Evolutionary conservation across 305 asterid genomes (phyloP), one percentile per base, ranked within the genome.

Genomic region (Fraxinus nigra): DNA sequence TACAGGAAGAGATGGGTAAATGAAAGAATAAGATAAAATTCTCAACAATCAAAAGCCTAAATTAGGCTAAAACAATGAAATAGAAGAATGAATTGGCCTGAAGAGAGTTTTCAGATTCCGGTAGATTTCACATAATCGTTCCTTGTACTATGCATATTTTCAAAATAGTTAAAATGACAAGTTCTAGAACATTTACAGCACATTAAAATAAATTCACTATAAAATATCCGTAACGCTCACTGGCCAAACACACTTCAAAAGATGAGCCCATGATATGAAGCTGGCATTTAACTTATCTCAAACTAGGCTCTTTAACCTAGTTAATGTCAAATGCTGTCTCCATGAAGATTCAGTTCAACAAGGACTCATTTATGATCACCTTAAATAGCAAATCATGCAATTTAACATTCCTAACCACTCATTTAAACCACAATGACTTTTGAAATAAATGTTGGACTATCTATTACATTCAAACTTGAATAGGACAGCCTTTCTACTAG

Each of bases 1-100:
- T 96, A 84, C 77, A 84, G 84, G 38, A 61, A 65, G 26, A 75
- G 18, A 81, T 33, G 54, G 82, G 75, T 76, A 72, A 59, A 8
- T 78, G 80, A 85, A 82, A 75, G 81, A 77, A 65, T 82, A 40
- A 83, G 83, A 75, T 5, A 72, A 80, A 51, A 11, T 65, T 76
- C 38, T 34, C 37, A 72, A 80, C 82, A 26, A 30, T 40, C 33
- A 59, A 56, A 74, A 67, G 28, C 16, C 24, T 11, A 59, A 32
- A 78, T 38, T 54, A 69, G 40, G 7, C 26, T n/a, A n/a, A 48
- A 81, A 76, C 75, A 72, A 20, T 61, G 75, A 83, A 83, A 43
- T 30, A 40, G 26, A 7, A 75, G 38, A 46, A 59, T 18, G 5
- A 77, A 32, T 46, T 63, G 63, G 79, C 32, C n/a, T 37, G 33